Percentiles rank a stretch among this genome's conserved stretches.
phyloP scores from a whole-genome alignment of 495 filamentous ascomycete species.

The Aspergillus saccharolyticus region DNA sequence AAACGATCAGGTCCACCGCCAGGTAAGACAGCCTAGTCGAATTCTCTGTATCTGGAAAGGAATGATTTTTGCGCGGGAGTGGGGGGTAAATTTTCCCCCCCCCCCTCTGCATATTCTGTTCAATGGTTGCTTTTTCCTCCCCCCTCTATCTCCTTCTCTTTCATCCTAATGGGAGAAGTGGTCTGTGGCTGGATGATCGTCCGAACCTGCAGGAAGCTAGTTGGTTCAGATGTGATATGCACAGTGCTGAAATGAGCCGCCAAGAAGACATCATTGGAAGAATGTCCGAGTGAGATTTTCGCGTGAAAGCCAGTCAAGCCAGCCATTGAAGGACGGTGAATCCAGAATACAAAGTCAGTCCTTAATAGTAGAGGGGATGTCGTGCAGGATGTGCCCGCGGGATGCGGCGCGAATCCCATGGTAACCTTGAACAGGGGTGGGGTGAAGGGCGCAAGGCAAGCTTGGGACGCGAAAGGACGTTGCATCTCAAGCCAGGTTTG shows the following conservation, averaged over 20 bases:
- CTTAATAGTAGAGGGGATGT: conserved; percentile 18
- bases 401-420: conserved; percentile 22
- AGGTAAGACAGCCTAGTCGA: conserved; percentile 17
- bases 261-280: conserved; percentile 14
- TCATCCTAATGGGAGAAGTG: conserved; percentile 5
- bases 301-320: conserved; percentile 10
- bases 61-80: background rate
- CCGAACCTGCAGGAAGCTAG: conserved; percentile 24
- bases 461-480: conserved; percentile 8
- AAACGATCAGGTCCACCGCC: conserved; percentile 18
- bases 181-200: conserved; percentile 23
- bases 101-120: background rate
- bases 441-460: background rate
- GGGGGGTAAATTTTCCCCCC: background rate
- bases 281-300: conserved; percentile 11
- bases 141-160: conserved; percentile 7
- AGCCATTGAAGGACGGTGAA: conserved; percentile 7
- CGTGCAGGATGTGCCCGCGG: conserved; percentile 24
- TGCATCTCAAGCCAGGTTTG: conserved; percentile 18
- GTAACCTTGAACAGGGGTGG: conserved; percentile 23
- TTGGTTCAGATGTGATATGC: conserved; percentile 21
- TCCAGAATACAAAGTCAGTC: background rate
- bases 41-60: conserved; percentile 4
- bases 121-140: conserved; percentile 2
- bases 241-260: conserved; percentile 15